A percentile compares a stretch with the other conserved stretches of the same genome.
phyloP scores from a whole-genome alignment of 495 filamentous ascomycete species.

The Hyaloscypha bicolor region DNA sequence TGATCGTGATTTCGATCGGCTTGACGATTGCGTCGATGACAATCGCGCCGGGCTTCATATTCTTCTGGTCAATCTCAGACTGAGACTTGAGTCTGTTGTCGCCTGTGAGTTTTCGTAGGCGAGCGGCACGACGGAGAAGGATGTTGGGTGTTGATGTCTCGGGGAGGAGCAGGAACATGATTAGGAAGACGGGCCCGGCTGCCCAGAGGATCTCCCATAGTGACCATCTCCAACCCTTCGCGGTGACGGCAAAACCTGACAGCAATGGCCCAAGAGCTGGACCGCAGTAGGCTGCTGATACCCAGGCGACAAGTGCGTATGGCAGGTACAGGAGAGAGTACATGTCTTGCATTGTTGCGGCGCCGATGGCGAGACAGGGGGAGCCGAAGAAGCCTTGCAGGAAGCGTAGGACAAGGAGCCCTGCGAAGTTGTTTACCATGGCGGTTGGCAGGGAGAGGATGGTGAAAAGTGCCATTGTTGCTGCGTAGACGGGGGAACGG shows the following conservation, averaged over 20 bases:
- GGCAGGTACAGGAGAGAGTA: constrained; percentile 69
- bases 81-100: constrained; percentile 48
- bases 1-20: constrained; percentile 63
- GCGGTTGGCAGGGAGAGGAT: constrained; percentile 78
- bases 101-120: constrained; percentile 48
- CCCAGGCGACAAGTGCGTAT: constrained; percentile 70
- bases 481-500: constrained; percentile 69
- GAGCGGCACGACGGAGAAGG: constrained; percentile 42
- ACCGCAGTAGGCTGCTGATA: constrained; percentile 45
- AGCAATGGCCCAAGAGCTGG: constrained; percentile 65
- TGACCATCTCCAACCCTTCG: constrained; percentile 58
- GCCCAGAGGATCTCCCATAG: constrained; percentile 58
- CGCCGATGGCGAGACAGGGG: constrained; percentile 76
- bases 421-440: constrained; percentile 69
- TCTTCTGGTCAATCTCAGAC: constrained; percentile 54
- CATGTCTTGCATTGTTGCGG: constrained; percentile 78
- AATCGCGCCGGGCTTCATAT: constrained; percentile 49
- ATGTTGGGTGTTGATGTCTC: constrained; percentile 51
- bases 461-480: constrained; percentile 70
- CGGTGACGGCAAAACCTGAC: constrained; percentile 63
- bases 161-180: constrained; percentile 49
- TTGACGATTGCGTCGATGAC: constrained; percentile 61
- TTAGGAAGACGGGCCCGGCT: constrained; percentile 45
- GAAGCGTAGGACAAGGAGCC: constrained; percentile 75
- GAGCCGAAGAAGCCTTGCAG: constrained; percentile 74